Percentiles rank a stretch among this genome's conserved stretches.
These are phyloP conservation scores for Penicillium maclennaniae DNA, from an alignment of 495 filamentous ascomycete genomes.

Conservation along the genomic window DNA sequence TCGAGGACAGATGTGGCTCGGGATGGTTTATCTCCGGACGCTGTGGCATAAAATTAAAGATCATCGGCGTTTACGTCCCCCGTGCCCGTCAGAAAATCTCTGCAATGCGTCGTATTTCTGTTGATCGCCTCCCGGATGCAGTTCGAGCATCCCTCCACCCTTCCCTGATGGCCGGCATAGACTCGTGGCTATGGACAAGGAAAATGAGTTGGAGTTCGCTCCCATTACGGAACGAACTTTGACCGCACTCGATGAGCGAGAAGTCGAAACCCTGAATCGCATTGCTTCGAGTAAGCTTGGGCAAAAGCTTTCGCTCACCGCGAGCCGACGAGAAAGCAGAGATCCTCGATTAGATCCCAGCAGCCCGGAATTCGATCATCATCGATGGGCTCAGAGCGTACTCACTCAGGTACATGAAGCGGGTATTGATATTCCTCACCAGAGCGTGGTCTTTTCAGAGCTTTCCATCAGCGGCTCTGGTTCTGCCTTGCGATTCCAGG, in stretches of 20 bases:
- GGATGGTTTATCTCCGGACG: neutral
- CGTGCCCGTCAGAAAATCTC: neutral
- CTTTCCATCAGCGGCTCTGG: constrained; percentile 50
- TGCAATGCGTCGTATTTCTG: neutral
- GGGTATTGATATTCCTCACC: constrained; percentile 27
- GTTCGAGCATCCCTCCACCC: neutral
- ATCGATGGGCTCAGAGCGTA: constrained; percentile 47
- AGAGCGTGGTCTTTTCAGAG: constrained; percentile 44
- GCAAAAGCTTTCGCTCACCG: constrained; percentile 17
- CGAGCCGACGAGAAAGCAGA: constrained; percentile 12
- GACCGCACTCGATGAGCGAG: constrained; percentile 19
- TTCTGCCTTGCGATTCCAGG: constrained; percentile 45
- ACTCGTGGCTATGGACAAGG: constrained; percentile 12
- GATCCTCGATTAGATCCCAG: constrained; percentile 50
- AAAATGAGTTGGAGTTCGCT: constrained; percentile 15
- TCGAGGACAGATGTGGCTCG: neutral
- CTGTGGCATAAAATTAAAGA: neutral
- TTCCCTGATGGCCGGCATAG: neutral
- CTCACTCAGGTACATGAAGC: constrained; percentile 31
- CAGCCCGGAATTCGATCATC: constrained; percentile 48
- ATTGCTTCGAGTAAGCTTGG: constrained; percentile 30
- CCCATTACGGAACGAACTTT: constrained; percentile 13
- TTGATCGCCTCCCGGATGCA: neutral
- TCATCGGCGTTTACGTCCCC: neutral
- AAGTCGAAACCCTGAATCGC: constrained; percentile 17